Evolutionary conservation across 2,329 filamentous ascomycete species (phyloP), one percentile per base, ranked within the genome.

Genomic region (Tolypocladium album): DNA sequence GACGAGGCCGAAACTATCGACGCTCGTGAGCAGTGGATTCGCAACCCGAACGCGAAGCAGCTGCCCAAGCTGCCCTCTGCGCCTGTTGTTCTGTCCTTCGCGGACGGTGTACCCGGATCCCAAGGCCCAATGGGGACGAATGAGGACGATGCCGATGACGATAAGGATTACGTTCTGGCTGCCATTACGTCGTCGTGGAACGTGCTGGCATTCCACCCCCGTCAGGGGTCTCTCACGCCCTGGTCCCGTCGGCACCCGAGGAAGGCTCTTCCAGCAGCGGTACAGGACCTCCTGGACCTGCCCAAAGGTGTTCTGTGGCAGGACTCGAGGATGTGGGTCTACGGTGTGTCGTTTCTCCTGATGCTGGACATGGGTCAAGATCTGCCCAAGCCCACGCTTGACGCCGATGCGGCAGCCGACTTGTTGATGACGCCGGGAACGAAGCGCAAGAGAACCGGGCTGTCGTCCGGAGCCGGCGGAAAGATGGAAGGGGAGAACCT

Each of bases 301-400:
- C 88, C 88, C 59, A 93, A 93, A 78, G 92, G 92, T 4, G 86
- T 87, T 34, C 73, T 96, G 45, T 97, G 93, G 92, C 89, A 95
- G 69, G 79, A 88, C 1, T 78, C 79, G 36, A 83, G 93, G 17
- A 75, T 93, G 9, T 97, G 93, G 91, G 76, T 97, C 24, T 97
- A 96, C 68, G 92, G 93, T 8, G 83, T 85, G 47, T 87, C 84
- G 1, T 97, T 92, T 82, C 74, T 99, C 31, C 92, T 90, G 76
- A 97, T 97, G 92, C 84, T 99, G 62, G 92, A 97, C 71, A 77
- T 96, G 38, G 83, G 83, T 24, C 82, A 83, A 67, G 88, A 96
- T 71, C 81, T 94, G 34, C 69, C 69, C n/a, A 67, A 69, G 43
- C 64, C 68, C 1, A 61, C 64, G 1, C 65, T 64, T 1, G 67